A percentile compares a stretch with the other conserved stretches of the same genome.
Evolutionary conservation across 83 land plant species (phyloP).

Genomic region (Picea engelmannii): DNA sequence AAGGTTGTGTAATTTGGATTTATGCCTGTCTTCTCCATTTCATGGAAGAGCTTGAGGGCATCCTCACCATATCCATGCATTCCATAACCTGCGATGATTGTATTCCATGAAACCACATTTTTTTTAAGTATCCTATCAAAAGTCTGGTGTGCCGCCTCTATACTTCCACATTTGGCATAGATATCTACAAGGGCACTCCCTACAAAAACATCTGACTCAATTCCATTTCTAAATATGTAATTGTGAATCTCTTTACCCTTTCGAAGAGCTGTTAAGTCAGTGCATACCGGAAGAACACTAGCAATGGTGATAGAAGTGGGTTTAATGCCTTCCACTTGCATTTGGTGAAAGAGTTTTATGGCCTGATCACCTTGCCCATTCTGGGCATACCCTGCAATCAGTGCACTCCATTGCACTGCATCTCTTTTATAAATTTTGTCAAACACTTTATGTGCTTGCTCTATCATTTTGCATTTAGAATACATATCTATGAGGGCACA

Average conservation of each 20-base stretch:
- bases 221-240: slow-evolving; percentile 49
- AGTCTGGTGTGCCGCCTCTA: not conserved
- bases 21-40: not conserved
- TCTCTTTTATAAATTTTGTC: slow-evolving; percentile 23
- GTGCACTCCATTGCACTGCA: not conserved
- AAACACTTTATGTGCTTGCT: slow-evolving; percentile 37
- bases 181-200: slow-evolving; percentile 52
- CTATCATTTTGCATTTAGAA: slow-evolving; percentile 44
- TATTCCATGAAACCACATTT: slow-evolving; percentile 5
- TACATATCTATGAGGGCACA: slow-evolving; percentile 65
- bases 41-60: slow-evolving; percentile 9
- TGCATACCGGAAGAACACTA: slow-evolving; percentile 5
- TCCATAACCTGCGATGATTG: slow-evolving; percentile 4
- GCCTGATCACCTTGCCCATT: slow-evolving; percentile 9
- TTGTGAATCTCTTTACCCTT: slow-evolving; percentile 7
- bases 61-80: not conserved
- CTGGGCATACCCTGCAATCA: slow-evolving; percentile 15
- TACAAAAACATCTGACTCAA: slow-evolving; percentile 45
- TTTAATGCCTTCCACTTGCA: slow-evolving; percentile 7
- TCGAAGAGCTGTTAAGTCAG: not conserved
- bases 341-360: not conserved
- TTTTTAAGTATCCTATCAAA: not conserved
- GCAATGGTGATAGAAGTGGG: not conserved
- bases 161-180: slow-evolving; percentile 22
- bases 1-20: no score